Base-by-base conservation (phyloP, 2,329 filamentous ascomycete species). In the Dactylellina parvicollis region DNA sequence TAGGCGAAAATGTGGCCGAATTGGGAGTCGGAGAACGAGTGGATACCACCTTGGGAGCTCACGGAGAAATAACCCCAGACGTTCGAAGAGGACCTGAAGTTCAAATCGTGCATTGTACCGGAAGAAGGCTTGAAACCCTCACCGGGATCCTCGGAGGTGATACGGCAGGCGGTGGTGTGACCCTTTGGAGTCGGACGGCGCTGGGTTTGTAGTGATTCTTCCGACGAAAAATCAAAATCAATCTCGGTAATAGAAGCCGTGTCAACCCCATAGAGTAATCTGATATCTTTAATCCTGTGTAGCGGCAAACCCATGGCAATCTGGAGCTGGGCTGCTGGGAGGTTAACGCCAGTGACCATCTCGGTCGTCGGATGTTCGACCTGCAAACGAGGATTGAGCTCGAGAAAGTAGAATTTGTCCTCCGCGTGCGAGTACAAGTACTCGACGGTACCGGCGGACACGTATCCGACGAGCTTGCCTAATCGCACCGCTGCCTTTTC, bases 41-140 rank as follows among this genome's bases (percentile, higher is more conserved):
- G 95, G 77, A 99, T 99, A 82, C 93, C 93, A 84, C 93, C 94
- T 64, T 92, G 90, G 8, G 93, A 95, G 84, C 93, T 92, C 81
- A 99, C 95, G 59, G 95, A 99, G 88, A 99, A 99, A 83, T 99
- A 99, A 86, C 95, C 95, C 95, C 95, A 99, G 65, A 98, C 95
- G 78, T 99, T 99, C 75, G 95, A 98, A 81, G 92, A 96, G 84
- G 91, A 96, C 80, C 95, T 88, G 88, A 99, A 99, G 86, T 99
- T 99, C 80, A 99, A 85, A 80, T 99, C 95, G 84, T 98, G 95
- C 88, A 99, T 96, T 59, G 94, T 96, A 88, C 95, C 95, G 79
- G 94, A 96, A 47, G 95, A 99, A 69, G 95, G 95, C 87, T 99
- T 99, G 88, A 99, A 99, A 59, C 95, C 95, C 85, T 99, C 95